These are phyloP conservation scores for Cytidiella melzeri DNA, from an alignment of 768 basidiomycete species.

Conservation along the genomic window DNA sequence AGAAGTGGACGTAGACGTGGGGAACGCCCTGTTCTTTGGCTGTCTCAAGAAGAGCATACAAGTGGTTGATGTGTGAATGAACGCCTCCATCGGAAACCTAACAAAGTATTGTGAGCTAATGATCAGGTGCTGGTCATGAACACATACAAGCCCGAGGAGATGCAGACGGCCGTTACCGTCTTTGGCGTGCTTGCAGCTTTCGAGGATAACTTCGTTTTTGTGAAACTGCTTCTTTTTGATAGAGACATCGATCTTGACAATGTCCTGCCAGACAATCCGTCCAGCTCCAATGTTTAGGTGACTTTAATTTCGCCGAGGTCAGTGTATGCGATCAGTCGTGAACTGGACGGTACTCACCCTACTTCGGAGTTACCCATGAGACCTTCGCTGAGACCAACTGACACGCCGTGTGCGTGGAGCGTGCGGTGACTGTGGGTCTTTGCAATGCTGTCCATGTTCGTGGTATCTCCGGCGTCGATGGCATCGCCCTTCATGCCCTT, in stretches of 20 bases:
- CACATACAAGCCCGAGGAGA: slow-evolving; percentile 72
- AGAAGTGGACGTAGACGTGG: slow-evolving; percentile 87
- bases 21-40: slow-evolving; percentile 84
- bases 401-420: slow-evolving; percentile 82
- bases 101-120: neutral
- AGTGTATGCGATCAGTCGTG: neutral
- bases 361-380: slow-evolving; percentile 99
- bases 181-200: slow-evolving; percentile 72
- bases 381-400: slow-evolving; percentile 88
- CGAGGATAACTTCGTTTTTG: slow-evolving; percentile 67
- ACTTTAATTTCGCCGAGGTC: slow-evolving; percentile 21
- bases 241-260: slow-evolving; percentile 88
- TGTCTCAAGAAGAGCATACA: slow-evolving; percentile 85
- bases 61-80: slow-evolving; percentile 91
- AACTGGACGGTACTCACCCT: slow-evolving; percentile 49
- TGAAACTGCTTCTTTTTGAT: slow-evolving; percentile 89
- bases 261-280: slow-evolving; percentile 95
- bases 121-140: slow-evolving; percentile 6
- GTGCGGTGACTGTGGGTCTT: slow-evolving; percentile 67
- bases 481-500: slow-evolving; percentile 80
- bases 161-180: slow-evolving; percentile 80
- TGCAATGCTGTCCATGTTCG: slow-evolving; percentile 85
- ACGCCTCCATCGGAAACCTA: slow-evolving; percentile 94
- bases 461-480: slow-evolving; percentile 77
- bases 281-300: slow-evolving; percentile 95